phyloP scores from a whole-genome alignment of 495 filamentous ascomycete genomes.

The Trichoderma reesei region DNA sequence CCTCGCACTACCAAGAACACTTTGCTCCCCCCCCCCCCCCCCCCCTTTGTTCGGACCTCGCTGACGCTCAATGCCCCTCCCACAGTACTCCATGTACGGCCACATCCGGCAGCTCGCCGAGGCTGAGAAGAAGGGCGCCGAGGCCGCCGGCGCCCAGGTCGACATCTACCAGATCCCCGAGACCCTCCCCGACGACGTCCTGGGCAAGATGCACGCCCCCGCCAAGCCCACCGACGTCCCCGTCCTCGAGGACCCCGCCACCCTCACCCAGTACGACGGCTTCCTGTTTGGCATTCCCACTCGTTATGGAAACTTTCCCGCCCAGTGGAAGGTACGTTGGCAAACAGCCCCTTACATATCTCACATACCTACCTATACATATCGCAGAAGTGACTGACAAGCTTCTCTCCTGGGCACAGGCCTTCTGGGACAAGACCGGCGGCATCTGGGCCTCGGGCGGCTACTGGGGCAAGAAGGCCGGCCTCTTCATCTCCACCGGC shows the following conservation, averaged over 20 bases:
- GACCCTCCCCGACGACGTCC: conserved; percentile 75
- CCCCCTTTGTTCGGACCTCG: not conserved
- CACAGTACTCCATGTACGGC: conserved; percentile 91
- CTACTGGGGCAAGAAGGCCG: conserved; percentile 85
- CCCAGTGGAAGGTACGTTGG: conserved; percentile 67
- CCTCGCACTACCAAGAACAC: not conserved
- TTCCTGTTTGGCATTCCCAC: conserved; percentile 95
- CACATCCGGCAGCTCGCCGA: conserved; percentile 78
- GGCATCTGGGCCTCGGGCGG: conserved; percentile 60
- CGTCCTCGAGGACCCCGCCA: conserved; percentile 48
- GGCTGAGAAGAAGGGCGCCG: conserved; percentile 84
- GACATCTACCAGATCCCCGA: conserved; percentile 82
- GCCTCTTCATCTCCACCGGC: conserved; percentile 80
- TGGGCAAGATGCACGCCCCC: conserved; percentile 77
- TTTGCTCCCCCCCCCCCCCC: not conserved
- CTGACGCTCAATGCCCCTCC: not conserved
- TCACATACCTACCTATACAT: not conserved
- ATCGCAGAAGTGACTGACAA: not conserved
- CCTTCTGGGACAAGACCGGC: conserved; percentile 79
- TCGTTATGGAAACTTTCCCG: conserved; percentile 97
- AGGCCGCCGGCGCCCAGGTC: conserved; percentile 70
- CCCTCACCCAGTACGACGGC: conserved; percentile 72
- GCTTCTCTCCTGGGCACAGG: conserved; percentile 7
- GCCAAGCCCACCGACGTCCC: conserved; percentile 60
- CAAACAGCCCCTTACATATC: not conserved